phyloP scores from a whole-genome alignment of 2,329 filamentous ascomycete species.

The Fusarium domesticum region DNA sequence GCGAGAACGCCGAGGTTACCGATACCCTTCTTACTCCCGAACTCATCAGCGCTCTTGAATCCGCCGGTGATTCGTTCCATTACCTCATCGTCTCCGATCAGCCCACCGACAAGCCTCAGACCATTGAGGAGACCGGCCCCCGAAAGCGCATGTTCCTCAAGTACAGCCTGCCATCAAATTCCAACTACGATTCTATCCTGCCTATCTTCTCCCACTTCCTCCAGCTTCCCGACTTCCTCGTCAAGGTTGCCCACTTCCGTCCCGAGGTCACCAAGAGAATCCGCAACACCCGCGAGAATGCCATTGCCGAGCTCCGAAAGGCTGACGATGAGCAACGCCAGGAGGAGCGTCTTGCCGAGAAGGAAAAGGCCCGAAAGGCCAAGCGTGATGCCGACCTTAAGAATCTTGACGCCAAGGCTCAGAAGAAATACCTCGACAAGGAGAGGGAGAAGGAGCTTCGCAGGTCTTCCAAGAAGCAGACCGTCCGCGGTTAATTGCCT shows the following conservation, averaged over 20 bases:
- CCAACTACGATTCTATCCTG: slow-evolving; percentile 62
- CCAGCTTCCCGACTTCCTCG: slow-evolving; percentile 79
- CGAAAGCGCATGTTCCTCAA: slow-evolving; percentile 85
- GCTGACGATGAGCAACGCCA: slow-evolving; percentile 75
- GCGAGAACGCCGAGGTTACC: slow-evolving; percentile 92
- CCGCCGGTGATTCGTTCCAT: slow-evolving; percentile 75
- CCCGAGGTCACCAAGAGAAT: slow-evolving; percentile 87
- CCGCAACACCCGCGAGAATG: slow-evolving; percentile 73
- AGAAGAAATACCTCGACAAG: slow-evolving; percentile 81
- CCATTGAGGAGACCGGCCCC: slow-evolving; percentile 76
- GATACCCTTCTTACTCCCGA: slow-evolving; percentile 85
- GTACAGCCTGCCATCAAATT: slow-evolving; percentile 63
- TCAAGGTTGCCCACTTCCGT: slow-evolving; percentile 76
- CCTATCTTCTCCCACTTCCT: slow-evolving; percentile 80
- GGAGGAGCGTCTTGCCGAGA: slow-evolving; percentile 70
- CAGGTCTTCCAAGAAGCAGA: slow-evolving; percentile 54
- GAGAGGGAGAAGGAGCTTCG: slow-evolving; percentile 72
- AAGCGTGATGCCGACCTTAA: slow-evolving; percentile 84
- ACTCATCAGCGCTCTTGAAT: slow-evolving; percentile 72
- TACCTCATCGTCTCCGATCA: slow-evolving; percentile 89
- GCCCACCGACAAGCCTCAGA: slow-evolving; percentile 79
- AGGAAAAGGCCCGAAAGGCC: slow-evolving; percentile 77
- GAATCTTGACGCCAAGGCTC: slow-evolving; percentile 73
- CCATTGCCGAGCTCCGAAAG: slow-evolving; percentile 75
- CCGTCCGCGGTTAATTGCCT: slow-evolving; percentile 44